Percentiles rank a stretch among this genome's conserved stretches.
Conservation (phyloP, 2,329 filamentous ascomycete species). For the Cytospora piceicola region DNA sequence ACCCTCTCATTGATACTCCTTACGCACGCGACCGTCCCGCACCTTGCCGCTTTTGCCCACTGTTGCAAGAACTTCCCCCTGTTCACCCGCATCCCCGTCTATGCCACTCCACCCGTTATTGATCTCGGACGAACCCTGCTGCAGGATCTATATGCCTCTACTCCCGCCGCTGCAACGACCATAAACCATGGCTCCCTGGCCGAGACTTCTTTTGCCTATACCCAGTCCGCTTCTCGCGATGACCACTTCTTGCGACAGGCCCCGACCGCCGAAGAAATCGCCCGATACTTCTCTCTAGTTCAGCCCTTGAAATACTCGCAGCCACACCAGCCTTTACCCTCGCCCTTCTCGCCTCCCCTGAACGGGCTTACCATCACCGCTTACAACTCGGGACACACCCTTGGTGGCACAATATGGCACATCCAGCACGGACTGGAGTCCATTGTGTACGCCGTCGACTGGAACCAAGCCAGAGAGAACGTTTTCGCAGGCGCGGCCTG, state of each 20-base stretch:
- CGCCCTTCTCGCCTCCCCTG: slow-evolving; percentile 84
- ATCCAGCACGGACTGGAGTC: slow-evolving; percentile 96
- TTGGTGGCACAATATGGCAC: slow-evolving; percentile 98
- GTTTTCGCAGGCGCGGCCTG: slow-evolving; percentile 92
- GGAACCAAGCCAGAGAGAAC: slow-evolving; percentile 97
- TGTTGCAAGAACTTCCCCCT: slow-evolving; percentile 96
- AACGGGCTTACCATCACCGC: slow-evolving; percentile 94
- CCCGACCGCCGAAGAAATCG: slow-evolving; percentile 86
- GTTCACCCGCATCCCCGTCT: slow-evolving; percentile 90
- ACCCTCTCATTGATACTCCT: slow-evolving; percentile 92
- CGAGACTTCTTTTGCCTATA: slow-evolving; percentile 61
- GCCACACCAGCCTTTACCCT: slow-evolving; percentile 85
- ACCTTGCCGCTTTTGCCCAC: slow-evolving; percentile 91
- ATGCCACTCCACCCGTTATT: slow-evolving; percentile 92
- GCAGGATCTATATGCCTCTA: slow-evolving; percentile 90
- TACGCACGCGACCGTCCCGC: slow-evolving; percentile 89
- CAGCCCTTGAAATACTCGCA: slow-evolving; percentile 96
- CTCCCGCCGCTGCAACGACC: slow-evolving; percentile 83
- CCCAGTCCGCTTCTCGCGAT: slow-evolving; percentile 53
- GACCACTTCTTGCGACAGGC: slow-evolving; percentile 66
- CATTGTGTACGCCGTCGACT: slow-evolving; percentile 96
- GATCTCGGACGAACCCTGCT: slow-evolving; percentile 87
- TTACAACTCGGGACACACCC: slow-evolving; percentile 93
- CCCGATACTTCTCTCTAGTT: slow-evolving; percentile 86
- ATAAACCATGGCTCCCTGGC: slow-evolving; percentile 75